Evolutionary conservation across 2,329 filamentous ascomycete species (phyloP), one percentile per base, ranked within the genome.

Genomic region (Aspergillus aculeatus): DNA sequence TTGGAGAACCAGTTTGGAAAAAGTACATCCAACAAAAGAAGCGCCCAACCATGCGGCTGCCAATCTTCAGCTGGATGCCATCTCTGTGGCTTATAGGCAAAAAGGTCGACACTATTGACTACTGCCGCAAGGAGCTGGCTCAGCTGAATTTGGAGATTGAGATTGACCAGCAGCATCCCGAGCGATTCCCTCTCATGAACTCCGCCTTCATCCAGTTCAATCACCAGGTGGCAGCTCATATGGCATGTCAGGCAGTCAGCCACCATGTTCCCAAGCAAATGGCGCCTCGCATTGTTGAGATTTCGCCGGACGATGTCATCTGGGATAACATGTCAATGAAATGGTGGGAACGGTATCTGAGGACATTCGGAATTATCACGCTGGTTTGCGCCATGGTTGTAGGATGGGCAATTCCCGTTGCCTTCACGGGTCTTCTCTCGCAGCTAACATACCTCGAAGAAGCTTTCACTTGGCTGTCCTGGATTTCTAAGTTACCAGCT

Each of bases 181-280:
- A 97, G 66, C 86, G 89, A 4, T 98, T 92, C 63, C 93, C 94
- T 0, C 78, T 93, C 50, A 96, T 97, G 92, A 96, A 91, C 69
- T 96, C 94, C 0, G 95, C 95, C 0, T 99, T 99, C 68, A 92
- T 99, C 62, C 95, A 99, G 73, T 99, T 99, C 82, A 96, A 99
- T 71, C 90, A 97, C 71, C 95, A 99, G 73, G 91, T 97, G 1
- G 93, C 94, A 5, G 95, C 95, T 0, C 95, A 99, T 70, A 98
- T 99, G 95, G 95, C 94, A 59, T 97, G 92, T 73, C 95, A 99
- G 73, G 88, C 91, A 51, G 83, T 96, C 50, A 92, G 90, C 44
- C 92, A 98, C 73, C 95, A 99, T 69, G 76, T 96, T 1, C 95
- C 95, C 1, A 91, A 91, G 68, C 90, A 96, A 50, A 99, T 99